Base-by-base conservation (phyloP, 1,284 basidiomycete genomes). In the Trichosporon coremiiforme region DNA sequence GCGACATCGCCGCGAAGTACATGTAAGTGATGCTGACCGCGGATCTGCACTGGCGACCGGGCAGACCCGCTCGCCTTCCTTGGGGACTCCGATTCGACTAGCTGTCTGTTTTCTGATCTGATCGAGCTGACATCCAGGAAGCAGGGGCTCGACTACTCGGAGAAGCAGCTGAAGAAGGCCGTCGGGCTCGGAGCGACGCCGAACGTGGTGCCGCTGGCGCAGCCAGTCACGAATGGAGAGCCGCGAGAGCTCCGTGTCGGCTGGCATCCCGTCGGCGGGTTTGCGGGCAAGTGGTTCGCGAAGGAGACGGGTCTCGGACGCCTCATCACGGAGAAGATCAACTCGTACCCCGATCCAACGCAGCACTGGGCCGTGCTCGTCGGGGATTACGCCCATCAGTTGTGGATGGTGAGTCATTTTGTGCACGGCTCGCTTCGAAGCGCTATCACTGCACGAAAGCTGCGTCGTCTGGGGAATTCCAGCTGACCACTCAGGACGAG, bases 321-420 rank as follows among this genome's bases (percentile, higher is more conserved):
- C 65, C 53, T 73, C 35, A 73, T 73, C 33, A 73, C 71, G 12
- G 69, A 68, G 25, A 70, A 70, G 60, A 73, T 70, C 66, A 73
- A 73, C 71, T 45, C 13, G 15, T 73, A 73, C 50, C 71, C 71
- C 7, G 71, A 73, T 35, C 71, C 71, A 20, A 73, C 71, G 31
- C 71, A 73, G 41, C 71, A 73, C 45, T 73, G 71, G 71, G 71
- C 67, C 53, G 69, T 73, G 17, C 62, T 73, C 6, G 69, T 73
- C 4, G 71, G 71, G 25, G 71, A 68, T 1, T 73, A 70, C 31
- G 71, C 62, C 38, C 71, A 73, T 36, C 71, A 73, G 66, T 67
- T 73, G 25, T 73, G 71, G 71, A 73, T 73, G 71, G 71, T 73
- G 71, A 65, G 71, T 69, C 57, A 20, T 20, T 1, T n/a, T n/a